These are phyloP conservation scores for Oryza punctata DNA, from an alignment of 176 grass and related monocot genomes.

Conservation along the genomic window DNA sequence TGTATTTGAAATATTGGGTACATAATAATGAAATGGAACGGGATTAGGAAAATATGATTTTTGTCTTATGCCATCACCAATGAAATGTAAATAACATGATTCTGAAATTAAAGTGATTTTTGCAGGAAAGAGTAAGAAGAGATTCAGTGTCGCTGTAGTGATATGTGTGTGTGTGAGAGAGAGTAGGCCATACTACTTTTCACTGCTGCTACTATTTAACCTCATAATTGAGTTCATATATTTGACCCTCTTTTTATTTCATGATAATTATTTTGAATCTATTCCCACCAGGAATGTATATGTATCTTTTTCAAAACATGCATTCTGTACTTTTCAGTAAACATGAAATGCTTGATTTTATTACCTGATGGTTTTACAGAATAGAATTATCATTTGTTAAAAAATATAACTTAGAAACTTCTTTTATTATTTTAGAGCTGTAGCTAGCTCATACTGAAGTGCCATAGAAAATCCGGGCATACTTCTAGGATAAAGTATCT, in stretches of 20 bases:
- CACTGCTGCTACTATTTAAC: too few relatives aligned
- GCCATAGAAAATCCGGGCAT: conserved; percentile 25
- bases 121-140: neutral
- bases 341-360: neutral
- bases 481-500: conserved; percentile 39
- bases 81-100: neutral
- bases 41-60: neutral
- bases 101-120: neutral
- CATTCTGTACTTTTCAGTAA: neutral
- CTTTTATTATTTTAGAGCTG: neutral
- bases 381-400: neutral
- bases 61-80: neutral
- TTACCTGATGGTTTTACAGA: neutral
- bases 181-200: neutral
- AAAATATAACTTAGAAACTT: neutral
- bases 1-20: neutral
- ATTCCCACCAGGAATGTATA: neutral
- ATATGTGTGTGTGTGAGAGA: neutral
- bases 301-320: neutral
- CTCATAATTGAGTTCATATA: neutral
- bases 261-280: neutral
- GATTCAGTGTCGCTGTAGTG: neutral
- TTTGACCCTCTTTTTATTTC: neutral
- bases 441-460: neutral
- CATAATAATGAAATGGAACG: neutral